A percentile compares a stretch with the other conserved stretches of the same genome.
Evolutionary conservation across 768 basidiomycete species (phyloP).

Genomic region (Lactifluus rugatus): DNA sequence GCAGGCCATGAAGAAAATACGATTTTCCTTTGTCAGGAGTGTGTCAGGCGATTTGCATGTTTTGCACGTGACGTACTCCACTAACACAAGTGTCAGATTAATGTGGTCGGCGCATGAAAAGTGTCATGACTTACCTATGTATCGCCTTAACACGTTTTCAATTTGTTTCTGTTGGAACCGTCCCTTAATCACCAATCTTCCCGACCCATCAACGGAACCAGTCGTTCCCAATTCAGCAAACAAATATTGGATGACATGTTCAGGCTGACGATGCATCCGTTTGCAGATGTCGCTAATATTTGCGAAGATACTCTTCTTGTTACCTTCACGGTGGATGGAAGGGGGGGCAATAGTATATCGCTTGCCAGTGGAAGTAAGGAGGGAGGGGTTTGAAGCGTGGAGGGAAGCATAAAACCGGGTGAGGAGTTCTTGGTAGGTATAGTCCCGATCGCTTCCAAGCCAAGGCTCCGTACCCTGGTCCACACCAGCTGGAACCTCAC

Average conservation of each 20-base stretch:
- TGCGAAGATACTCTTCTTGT: constrained; percentile 95
- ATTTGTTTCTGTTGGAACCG: constrained; percentile 98
- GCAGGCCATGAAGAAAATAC: constrained; percentile 96
- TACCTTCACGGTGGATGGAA: constrained; percentile 87
- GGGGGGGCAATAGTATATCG: constrained; percentile 97
- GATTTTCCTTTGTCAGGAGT: constrained; percentile 91
- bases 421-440: constrained; percentile 94
- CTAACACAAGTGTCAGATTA: constrained; percentile 31
- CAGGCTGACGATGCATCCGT: constrained; percentile 95
- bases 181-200: constrained; percentile 92
- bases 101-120: background rate
- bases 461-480: constrained; percentile 80
- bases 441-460: constrained; percentile 89
- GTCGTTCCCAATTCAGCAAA: constrained; percentile 99
- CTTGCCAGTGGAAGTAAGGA: constrained; percentile 77
- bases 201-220: constrained; percentile 86
- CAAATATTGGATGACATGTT: constrained; percentile 94
- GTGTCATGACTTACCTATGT: constrained; percentile 66
- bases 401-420: constrained; percentile 86
- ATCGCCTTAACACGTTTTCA: constrained; percentile 91
- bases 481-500: constrained; percentile 39
- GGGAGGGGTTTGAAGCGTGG: constrained; percentile 89
- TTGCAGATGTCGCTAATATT: constrained; percentile 97
- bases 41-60: constrained; percentile 99
- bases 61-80: constrained; percentile 98